Base-by-base conservation (phyloP, 2,329 filamentous ascomycete genomes). In the Neoarthrinium moseri region DNA sequence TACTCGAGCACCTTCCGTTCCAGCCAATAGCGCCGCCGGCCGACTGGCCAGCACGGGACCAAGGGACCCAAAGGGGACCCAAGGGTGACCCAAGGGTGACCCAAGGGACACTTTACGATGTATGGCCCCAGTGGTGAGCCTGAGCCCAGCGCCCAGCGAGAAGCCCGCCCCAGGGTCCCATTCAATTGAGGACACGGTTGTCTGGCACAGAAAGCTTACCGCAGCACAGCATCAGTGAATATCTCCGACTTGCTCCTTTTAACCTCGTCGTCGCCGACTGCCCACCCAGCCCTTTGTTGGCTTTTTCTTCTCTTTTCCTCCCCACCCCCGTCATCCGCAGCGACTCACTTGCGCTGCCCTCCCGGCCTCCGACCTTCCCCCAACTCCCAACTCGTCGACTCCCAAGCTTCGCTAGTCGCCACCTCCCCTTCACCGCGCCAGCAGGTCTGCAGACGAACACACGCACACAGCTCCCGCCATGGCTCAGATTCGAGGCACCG, bases 401-500 rank as follows among this genome's bases (percentile, higher is more conserved):
- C n/a, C n/a, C n/a, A n/a, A n/a, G n/a, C n/a, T n/a, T 13, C 20
- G 17, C 32, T 18, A 10, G 10, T 18, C 8, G 6, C 21, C 22
- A 36, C 23, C 34, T 43, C 33, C 36, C 45, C 44, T 29, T n/a
- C 30, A 45, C 45, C 43, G 49, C 45, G 43, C 51, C 54, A 55
- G 54, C 56, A 55, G 51, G 51, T 50, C 53, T 56, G 55, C 54
- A 50, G 51, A 27, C 47, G 35, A n/a, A 49, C 41, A 34, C 15
- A 41, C 41, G 37, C 52, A 40, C 33, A 36, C 18, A 23, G n/a
- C 29, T 15, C 34, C 30, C 42, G 48, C 49, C 46, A 73, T 73
- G 71, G 68, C 71, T 52, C 69, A 72, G 55, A 65, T 72, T 56
- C 74, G 85, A 71, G 83, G 83, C 66, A 84, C 81, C 54, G 86